A percentile compares a stretch with the other conserved stretches of the same genome.
These are phyloP conservation scores for Talaromyces proteolyticus DNA, from an alignment of 495 filamentous ascomycete genomes.

Conservation along the genomic window DNA sequence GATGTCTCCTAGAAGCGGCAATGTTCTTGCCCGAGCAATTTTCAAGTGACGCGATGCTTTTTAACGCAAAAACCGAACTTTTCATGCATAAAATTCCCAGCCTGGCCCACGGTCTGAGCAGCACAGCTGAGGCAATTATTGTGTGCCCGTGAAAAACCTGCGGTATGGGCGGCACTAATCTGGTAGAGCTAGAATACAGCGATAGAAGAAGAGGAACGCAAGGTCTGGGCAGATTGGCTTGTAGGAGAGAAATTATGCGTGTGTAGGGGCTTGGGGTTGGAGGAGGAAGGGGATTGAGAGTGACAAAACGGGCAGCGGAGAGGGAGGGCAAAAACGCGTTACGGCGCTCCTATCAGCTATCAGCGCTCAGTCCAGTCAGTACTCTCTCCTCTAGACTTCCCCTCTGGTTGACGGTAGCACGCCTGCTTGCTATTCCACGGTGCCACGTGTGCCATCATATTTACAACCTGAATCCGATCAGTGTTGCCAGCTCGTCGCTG, in stretches of 20 bases:
- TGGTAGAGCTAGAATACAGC: not conserved
- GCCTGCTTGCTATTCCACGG: too few relatives aligned
- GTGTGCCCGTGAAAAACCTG: too few relatives aligned
- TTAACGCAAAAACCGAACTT: not conserved
- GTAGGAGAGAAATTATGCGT: not conserved
- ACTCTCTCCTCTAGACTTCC: not conserved
- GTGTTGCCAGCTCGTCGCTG: too few relatives aligned
- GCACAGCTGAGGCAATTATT: too few relatives aligned
- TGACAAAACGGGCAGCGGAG: slow-evolving; percentile 9
- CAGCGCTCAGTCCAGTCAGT: not conserved
- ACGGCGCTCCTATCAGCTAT: slow-evolving; percentile 1
- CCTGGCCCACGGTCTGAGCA: not conserved
- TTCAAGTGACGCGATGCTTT: not conserved
- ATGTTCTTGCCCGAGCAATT: not conserved
- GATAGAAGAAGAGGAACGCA: too few relatives aligned
- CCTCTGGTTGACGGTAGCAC: too few relatives aligned
- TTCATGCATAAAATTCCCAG: not conserved
- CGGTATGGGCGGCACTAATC: too few relatives aligned
- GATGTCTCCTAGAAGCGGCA: not conserved
- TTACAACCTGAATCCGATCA: not conserved
- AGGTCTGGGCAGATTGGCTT: too few relatives aligned
- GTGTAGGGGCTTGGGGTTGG: not conserved
- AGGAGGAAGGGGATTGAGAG: slow-evolving; percentile 1
- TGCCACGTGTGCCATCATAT: not conserved
- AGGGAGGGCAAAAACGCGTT: slow-evolving; percentile 13